A percentile compares a stretch with the other conserved stretches of the same genome.
Conservation (phyloP, 768 basidiomycete genomes). For the Phanerochaete sordida region DNA sequence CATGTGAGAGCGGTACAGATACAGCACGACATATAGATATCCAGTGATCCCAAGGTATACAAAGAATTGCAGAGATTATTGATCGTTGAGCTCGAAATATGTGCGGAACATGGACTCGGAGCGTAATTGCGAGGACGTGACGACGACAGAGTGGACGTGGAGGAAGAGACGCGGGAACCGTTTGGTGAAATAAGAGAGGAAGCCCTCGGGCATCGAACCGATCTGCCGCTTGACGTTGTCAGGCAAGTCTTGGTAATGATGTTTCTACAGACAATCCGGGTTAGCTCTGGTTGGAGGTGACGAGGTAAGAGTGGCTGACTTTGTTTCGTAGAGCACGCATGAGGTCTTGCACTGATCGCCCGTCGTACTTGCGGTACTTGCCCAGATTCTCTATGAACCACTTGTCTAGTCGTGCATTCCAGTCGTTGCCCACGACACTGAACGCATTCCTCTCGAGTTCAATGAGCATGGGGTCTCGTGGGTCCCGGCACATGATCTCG, state of each 20-base stretch:
- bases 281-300: too few species aligned
- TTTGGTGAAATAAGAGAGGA: constrained; percentile 87
- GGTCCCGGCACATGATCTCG: constrained; percentile 95
- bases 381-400: constrained; percentile 92
- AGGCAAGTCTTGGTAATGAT: constrained; percentile 96
- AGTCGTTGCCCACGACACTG: constrained; percentile 83
- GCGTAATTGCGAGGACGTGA: constrained; percentile 66
- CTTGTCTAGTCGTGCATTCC: constrained; percentile 84
- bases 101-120: constrained; percentile 87
- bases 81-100: constrained; percentile 76
- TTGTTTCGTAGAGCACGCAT: constrained; percentile 93
- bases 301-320: constrained; percentile 47
- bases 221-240: constrained; percentile 86
- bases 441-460: constrained; percentile 68
- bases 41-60: constrained; percentile 9
- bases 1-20: constrained; percentile 22
- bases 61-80: constrained; percentile 18
- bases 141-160: constrained; percentile 86
- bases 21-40: constrained; percentile 21
- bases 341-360: constrained; percentile 85
- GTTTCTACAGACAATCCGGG: constrained; percentile 57
- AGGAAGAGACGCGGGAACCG: constrained; percentile 91
- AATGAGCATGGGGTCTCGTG: constrained; percentile 72
- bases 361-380: constrained; percentile 97
- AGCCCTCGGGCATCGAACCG: constrained; percentile 90